These are phyloP conservation scores for Cephalotrichum gorgonifer DNA, from an alignment of 2,329 filamentous ascomycete genomes.

Conservation along the genomic window DNA sequence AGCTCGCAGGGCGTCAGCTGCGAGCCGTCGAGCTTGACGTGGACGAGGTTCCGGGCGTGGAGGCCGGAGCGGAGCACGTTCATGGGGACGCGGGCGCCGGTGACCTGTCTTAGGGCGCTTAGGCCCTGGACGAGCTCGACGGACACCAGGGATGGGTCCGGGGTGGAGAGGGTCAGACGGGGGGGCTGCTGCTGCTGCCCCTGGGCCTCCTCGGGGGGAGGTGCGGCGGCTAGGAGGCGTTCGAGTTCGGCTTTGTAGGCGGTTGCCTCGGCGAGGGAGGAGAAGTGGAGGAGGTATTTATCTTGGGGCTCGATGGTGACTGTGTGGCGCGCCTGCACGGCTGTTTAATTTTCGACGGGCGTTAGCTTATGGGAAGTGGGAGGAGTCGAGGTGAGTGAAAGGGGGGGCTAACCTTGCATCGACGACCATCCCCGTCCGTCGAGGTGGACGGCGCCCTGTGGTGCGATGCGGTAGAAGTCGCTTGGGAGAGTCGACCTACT, in stretches of 20 bases:
- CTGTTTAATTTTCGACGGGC: constrained; percentile 16
- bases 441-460: constrained; percentile 48
- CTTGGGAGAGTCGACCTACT: constrained; percentile 50
- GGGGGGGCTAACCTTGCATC: constrained; percentile 33
- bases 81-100: constrained; percentile 5
- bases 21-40: constrained; percentile 19
- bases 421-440: constrained; percentile 59
- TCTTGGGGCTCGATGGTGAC: constrained; percentile 52
- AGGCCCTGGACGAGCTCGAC: constrained; percentile 8
- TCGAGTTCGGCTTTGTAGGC: constrained; percentile 40
- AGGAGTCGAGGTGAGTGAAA: neutral
- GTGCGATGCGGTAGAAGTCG: constrained; percentile 61
- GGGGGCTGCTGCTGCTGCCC: no score
- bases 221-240: constrained; percentile 14
- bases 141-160: constrained; percentile 7
- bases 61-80: constrained; percentile 7
- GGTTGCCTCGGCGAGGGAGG: constrained; percentile 43
- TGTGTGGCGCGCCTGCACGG: constrained; percentile 55
- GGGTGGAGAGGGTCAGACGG: constrained; percentile 5
- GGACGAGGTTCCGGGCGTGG: constrained; percentile 16
- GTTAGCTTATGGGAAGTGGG: neutral
- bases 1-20: constrained; percentile 17
- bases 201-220: constrained; percentile 4
- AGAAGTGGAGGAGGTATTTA: constrained; percentile 62
- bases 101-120: constrained; percentile 3